Evolutionary conservation across 805 yeast genomes (phyloP).

Genomic region (Myxozyma vanderwaltii): DNA sequence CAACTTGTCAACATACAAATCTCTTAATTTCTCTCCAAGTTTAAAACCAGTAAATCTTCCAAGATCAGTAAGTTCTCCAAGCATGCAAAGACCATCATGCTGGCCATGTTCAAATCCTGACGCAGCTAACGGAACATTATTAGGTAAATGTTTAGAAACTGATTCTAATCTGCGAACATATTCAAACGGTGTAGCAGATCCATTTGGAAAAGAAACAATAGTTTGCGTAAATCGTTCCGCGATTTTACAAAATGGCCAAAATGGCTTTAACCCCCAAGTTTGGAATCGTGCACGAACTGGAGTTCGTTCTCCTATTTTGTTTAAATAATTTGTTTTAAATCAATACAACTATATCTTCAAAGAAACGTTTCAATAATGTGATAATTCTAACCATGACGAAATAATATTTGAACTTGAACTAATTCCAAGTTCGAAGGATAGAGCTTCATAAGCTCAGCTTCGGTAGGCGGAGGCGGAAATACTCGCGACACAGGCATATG

Average conservation of each 20-base stretch:
- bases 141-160: slow-evolving; percentile 26
- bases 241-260: slow-evolving; percentile 33
- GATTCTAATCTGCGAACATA: slow-evolving; percentile 30
- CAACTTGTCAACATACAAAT: slow-evolving; percentile 29
- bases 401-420: slow-evolving; percentile 30
- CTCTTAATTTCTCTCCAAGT: slow-evolving; percentile 31
- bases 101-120: slow-evolving; percentile 20
- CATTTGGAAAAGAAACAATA: slow-evolving; percentile 28
- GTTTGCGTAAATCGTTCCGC: slow-evolving; percentile 27
- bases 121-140: slow-evolving; percentile 29
- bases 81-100: slow-evolving; percentile 25
- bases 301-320: slow-evolving; percentile 30
- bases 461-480: slow-evolving; percentile 22
- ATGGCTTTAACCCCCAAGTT: slow-evolving; percentile 32
- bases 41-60: slow-evolving; percentile 32
- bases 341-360: too few relatives aligned
- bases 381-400: slow-evolving; percentile 24
- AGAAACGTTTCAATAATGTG: neutral
- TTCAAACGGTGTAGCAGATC: slow-evolving; percentile 23
- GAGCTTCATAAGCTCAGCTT: slow-evolving; percentile 19
- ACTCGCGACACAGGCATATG: slow-evolving; percentile 23
- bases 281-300: slow-evolving; percentile 35
- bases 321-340: too few relatives aligned
- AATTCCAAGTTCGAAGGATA: slow-evolving; percentile 31
- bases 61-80: slow-evolving; percentile 33